These are phyloP conservation scores for Neocallimastix lanati DNA, from an alignment of 192 early-diverging fungal genomes.

Conservation along the genomic window DNA sequence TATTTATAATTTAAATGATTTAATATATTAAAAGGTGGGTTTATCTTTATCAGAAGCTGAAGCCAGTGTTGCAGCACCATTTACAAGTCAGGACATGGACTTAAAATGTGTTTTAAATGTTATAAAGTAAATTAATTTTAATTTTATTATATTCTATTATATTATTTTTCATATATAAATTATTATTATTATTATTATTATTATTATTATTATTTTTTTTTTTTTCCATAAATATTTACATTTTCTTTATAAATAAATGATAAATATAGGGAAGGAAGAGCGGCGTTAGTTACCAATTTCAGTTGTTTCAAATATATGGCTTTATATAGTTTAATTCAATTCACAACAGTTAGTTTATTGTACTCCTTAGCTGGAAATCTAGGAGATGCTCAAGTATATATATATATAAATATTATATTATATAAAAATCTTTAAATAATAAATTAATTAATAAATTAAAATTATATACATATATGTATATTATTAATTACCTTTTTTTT, in stretches of 20 bases:
- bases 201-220: too few relatives aligned
- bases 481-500: neutral
- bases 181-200: too few relatives aligned
- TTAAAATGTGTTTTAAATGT: constrained; percentile 84
- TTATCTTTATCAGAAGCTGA: constrained; percentile 93
- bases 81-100: constrained; percentile 76
- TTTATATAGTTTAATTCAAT: constrained; percentile 90
- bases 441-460: too few relatives aligned
- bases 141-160: too few relatives aligned
- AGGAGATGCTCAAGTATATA: constrained; percentile 30
- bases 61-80: constrained; percentile 92
- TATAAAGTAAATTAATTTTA: constrained; percentile 22
- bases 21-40: constrained; percentile 18
- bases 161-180: too few relatives aligned
- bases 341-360: constrained; percentile 78
- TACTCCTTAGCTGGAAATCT: constrained; percentile 75
- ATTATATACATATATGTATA: too few relatives aligned
- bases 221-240: too few relatives aligned
- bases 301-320: constrained; percentile 99
- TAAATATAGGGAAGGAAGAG: constrained; percentile 60
- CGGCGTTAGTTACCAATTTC: constrained; percentile 90
- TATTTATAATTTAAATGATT: too few relatives aligned
- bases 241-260: too few relatives aligned
- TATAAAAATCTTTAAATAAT: too few relatives aligned
- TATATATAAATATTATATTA: too few relatives aligned